Conservation (phyloP, 345 rosid genomes). For the Lagerstroemia speciosa region DNA sequence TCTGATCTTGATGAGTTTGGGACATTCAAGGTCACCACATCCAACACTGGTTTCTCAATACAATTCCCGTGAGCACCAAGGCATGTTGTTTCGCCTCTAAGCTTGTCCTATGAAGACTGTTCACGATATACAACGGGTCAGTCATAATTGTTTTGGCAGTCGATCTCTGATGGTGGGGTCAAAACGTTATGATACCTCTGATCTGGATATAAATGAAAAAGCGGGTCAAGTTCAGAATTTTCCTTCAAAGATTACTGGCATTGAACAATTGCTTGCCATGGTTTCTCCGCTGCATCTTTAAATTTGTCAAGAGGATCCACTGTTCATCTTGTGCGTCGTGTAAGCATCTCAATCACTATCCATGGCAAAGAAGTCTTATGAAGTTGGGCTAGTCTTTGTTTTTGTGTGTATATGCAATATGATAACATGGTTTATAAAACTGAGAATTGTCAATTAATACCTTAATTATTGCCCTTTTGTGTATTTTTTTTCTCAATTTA, state of each 20-base stretch:
- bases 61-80: slow-evolving; percentile 26
- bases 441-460: too few relatives aligned
- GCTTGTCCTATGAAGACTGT: not conserved
- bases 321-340: not conserved
- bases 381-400: not conserved
- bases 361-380: not conserved
- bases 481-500: too few relatives aligned
- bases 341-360: not conserved
- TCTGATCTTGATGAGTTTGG: slow-evolving; percentile 61
- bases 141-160: not conserved
- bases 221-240: not conserved
- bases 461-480: too few relatives aligned
- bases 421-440: too few relatives aligned
- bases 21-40: slow-evolving; percentile 35
- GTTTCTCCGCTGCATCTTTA: not conserved
- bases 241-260: not conserved
- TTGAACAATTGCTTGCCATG: not conserved
- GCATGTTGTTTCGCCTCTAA: not conserved
- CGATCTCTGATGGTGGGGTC: not conserved
- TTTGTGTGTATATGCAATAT: not conserved
- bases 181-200: not conserved
- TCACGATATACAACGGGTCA: not conserved
- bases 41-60: slow-evolving; percentile 53
- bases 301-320: not conserved
- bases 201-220: not conserved